phyloP scores from a whole-genome alignment of 2,329 filamentous ascomycete genomes.

The Aspergillaceae sp. region DNA sequence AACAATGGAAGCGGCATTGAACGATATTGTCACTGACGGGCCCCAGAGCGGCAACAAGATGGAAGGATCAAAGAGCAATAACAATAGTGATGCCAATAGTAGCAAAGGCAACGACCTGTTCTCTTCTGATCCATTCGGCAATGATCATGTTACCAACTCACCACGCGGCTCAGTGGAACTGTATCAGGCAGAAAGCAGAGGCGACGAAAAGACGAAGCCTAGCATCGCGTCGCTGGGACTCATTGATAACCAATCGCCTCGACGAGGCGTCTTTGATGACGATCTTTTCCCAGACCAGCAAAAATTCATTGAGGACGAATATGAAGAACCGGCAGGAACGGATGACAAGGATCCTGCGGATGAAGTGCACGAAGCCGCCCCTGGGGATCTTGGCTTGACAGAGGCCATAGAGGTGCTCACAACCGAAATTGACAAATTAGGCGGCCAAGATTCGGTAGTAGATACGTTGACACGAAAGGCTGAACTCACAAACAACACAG shows the following conservation, averaged over 20 bases:
- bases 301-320: slow-evolving; percentile 76
- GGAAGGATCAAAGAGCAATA: slow-evolving; percentile 27
- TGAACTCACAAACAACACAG: slow-evolving; percentile 92
- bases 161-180: slow-evolving; percentile 55
- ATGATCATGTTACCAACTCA: slow-evolving; percentile 48
- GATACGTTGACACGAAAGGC: slow-evolving; percentile 89
- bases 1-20: slow-evolving; percentile 86
- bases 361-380: slow-evolving; percentile 85
- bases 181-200: slow-evolving; percentile 35
- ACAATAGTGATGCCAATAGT: neutral
- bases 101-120: slow-evolving; percentile 15
- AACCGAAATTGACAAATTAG: slow-evolving; percentile 80
- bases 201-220: slow-evolving; percentile 55
- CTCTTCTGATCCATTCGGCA: slow-evolving; percentile 39
- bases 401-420: slow-evolving; percentile 88
- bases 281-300: slow-evolving; percentile 82
- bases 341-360: slow-evolving; percentile 59
- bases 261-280: slow-evolving; percentile 90
- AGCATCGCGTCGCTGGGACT: slow-evolving; percentile 87
- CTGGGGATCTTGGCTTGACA: slow-evolving; percentile 83
- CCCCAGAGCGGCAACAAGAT: slow-evolving; percentile 36
- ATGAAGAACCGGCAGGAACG: slow-evolving; percentile 59
- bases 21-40: slow-evolving; percentile 80
- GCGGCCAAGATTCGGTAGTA: slow-evolving; percentile 80
- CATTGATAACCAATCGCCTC: slow-evolving; percentile 67